These are phyloP conservation scores for Brachypodium distachyon DNA, from an alignment of 202 grass and related monocot species.

Conservation along the genomic window DNA sequence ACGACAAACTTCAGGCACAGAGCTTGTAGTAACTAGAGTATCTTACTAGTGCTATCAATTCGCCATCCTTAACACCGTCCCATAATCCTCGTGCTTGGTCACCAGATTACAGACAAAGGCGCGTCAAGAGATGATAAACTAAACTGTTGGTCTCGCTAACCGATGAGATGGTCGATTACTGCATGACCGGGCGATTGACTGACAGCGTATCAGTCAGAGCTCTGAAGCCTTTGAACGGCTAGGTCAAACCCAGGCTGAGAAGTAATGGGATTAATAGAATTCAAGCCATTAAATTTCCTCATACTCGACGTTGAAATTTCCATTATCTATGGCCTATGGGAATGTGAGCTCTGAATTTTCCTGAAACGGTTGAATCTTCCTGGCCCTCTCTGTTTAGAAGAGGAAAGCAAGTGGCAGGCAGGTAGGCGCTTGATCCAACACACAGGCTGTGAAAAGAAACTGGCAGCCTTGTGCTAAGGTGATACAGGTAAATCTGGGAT, in stretches of 20 bases:
- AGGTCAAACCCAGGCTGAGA: slow-evolving; percentile 12
- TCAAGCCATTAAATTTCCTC: not conserved
- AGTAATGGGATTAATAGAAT: not conserved
- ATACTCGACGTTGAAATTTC: not conserved
- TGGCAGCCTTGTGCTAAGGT: not conserved
- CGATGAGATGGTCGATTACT: slow-evolving; percentile 31
- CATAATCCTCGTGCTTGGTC: not conserved
- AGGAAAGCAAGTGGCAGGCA: slow-evolving; percentile 10
- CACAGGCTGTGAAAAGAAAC: not conserved
- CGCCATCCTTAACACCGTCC: not conserved
- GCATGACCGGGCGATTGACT: not conserved
- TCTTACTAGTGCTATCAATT: not conserved
- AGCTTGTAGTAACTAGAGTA: not conserved
- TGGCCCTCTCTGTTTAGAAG: not conserved
- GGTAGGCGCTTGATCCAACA: slow-evolving; percentile 33
- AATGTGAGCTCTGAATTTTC: slow-evolving; percentile 11
- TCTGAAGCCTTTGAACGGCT: not conserved
- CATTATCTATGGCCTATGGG: not conserved
- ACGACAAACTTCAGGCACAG: not conserved
- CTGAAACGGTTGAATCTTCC: slow-evolving; percentile 20
- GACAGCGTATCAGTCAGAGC: not conserved
- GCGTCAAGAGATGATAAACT: not conserved
- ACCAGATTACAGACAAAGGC: not conserved
- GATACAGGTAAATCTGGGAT: not conserved
- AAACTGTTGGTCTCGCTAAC: not conserved